phyloP scores from a whole-genome alignment of 208 protist genomes.

The Trypanosoma cruzi region DNA sequence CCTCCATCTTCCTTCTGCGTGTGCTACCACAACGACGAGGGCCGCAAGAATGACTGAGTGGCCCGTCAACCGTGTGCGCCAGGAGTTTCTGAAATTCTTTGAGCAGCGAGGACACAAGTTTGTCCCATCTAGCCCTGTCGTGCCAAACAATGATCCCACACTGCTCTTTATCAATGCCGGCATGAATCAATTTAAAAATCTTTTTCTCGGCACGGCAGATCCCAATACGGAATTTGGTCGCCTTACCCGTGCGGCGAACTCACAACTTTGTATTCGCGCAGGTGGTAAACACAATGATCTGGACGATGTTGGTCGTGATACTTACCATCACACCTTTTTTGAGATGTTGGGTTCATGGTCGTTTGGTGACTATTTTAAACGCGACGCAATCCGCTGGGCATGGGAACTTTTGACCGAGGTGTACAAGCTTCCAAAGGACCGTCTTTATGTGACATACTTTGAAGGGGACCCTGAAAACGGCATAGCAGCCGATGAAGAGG shows the following conservation, averaged over 20 bases:
- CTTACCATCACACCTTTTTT: constrained; percentile 99
- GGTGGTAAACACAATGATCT: constrained; percentile 99
- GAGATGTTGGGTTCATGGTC: constrained; percentile 99
- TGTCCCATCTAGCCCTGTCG: constrained; percentile 91
- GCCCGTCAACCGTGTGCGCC: constrained; percentile 87
- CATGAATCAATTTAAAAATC: constrained; percentile 98
- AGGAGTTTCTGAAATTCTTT: constrained; percentile 97
- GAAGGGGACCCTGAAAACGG: constrained; percentile 91
- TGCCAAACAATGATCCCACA: constrained; percentile 98
- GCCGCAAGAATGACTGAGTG: constrained; percentile 46
- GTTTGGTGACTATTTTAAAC: constrained; percentile 99
- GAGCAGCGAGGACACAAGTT: constrained; percentile 91
- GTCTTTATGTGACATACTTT: constrained; percentile 99
- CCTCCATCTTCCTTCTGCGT: not conserved
- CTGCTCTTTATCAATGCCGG: constrained; percentile 99
- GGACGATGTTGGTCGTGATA: constrained; percentile 99
- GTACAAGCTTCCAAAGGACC: constrained; percentile 91
- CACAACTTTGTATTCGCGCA: constrained; percentile 99
- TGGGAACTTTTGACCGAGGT: constrained; percentile 98
- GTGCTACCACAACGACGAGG: constrained; percentile 11
- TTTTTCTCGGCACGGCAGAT: constrained; percentile 97
- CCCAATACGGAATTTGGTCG: constrained; percentile 93
- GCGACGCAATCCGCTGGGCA: constrained; percentile 97
- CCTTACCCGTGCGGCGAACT: constrained; percentile 96
- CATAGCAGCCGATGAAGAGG: constrained; percentile 93